These are phyloP conservation scores for Tremellales sp. DNA, from an alignment of 1,284 basidiomycete genomes.

Conservation along the genomic window DNA sequence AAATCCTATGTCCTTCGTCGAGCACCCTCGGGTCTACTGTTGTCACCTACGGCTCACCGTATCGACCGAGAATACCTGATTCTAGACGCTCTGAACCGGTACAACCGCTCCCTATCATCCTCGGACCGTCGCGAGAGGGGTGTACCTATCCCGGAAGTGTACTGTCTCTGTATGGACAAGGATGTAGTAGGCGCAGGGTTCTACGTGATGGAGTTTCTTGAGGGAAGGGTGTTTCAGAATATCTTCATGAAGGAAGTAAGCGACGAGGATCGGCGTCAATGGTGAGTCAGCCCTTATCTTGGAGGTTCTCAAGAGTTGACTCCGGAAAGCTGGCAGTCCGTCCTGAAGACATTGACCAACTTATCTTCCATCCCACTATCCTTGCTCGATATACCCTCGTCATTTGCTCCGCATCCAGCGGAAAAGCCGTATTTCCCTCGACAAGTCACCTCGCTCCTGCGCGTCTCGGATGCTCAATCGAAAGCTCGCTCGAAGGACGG, in stretches of 20 bases:
- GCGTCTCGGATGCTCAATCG: conserved; percentile 70
- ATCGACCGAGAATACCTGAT: conserved; percentile 88
- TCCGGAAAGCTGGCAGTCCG: conserved; percentile 65
- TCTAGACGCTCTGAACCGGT: conserved; percentile 66
- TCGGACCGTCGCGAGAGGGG: neutral
- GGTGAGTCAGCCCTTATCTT: conserved; percentile 52
- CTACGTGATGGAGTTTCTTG: conserved; percentile 92
- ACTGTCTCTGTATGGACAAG: conserved; percentile 73
- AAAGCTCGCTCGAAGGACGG: conserved; percentile 56
- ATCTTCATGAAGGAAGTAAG: conserved; percentile 66
- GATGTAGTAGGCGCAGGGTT: conserved; percentile 80
- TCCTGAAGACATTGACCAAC: conserved; percentile 66
- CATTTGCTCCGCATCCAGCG: conserved; percentile 66
- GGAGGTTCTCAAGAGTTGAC: neutral
- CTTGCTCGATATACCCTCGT: conserved; percentile 61
- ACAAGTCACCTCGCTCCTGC: conserved; percentile 78
- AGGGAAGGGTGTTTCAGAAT: conserved; percentile 90
- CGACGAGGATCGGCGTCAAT: conserved; percentile 61
- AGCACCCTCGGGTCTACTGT: conserved; percentile 81
- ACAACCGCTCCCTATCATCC: conserved; percentile 54
- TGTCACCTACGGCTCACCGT: conserved; percentile 87
- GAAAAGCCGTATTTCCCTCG: conserved; percentile 75
- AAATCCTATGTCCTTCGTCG: conserved; percentile 69
- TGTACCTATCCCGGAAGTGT: conserved; percentile 83
- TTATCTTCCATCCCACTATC: conserved; percentile 69